phyloP scores from a whole-genome alignment of 331 rosid species.

The Acacia concinna region DNA sequence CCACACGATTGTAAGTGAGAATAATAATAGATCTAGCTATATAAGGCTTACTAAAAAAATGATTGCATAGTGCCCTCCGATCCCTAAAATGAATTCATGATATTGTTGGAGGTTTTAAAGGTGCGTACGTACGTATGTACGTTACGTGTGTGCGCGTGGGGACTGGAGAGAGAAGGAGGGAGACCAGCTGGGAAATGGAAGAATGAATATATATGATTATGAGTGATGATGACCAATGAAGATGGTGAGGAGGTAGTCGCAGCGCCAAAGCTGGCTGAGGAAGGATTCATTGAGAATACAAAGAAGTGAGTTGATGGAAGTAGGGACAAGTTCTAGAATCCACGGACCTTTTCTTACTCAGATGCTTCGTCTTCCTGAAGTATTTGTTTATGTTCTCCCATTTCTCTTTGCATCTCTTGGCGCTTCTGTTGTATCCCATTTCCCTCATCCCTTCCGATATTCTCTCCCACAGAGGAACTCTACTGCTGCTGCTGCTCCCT shows the following conservation, averaged over 20 bases:
- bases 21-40: too few relatives aligned
- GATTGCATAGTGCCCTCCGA: not conserved
- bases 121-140: too few relatives aligned
- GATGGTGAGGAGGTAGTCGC: not conserved
- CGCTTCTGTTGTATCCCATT: not conserved
- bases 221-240: not conserved
- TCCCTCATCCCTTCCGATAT: conserved; percentile 12
- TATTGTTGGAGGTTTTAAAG: too few relatives aligned
- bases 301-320: conserved; percentile 1
- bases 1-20: not conserved
- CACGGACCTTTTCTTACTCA: not conserved
- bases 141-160: too few relatives aligned
- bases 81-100: too few relatives aligned
- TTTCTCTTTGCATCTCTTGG: conserved; percentile 8
- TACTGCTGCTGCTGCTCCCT: not conserved
- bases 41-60: not conserved
- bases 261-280: not conserved
- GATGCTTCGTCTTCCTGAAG: conserved; percentile 7
- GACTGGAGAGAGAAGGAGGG: not conserved
- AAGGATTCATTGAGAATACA: not conserved
- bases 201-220: too few relatives aligned
- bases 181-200: not conserved
- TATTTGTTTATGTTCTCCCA: conserved; percentile 18
- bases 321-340: conserved; percentile 8
- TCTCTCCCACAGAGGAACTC: conserved; percentile 11